Conservation (phyloP, 2,329 filamentous ascomycete genomes). For the Fusarium sp. region DNA sequence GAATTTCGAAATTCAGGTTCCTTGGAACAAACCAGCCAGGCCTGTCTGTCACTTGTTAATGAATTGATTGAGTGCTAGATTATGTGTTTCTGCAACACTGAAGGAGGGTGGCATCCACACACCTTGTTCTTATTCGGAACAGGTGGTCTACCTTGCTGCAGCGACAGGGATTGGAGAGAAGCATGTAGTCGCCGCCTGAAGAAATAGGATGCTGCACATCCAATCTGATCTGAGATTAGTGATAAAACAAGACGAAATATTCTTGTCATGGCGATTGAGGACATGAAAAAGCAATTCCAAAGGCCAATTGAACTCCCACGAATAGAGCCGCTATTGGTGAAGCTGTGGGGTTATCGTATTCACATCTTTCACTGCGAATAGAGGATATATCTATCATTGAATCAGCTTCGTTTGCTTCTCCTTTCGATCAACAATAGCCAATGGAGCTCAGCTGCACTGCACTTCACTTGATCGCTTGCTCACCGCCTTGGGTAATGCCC, state of each 20-base stretch:
- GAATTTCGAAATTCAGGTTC: slow-evolving; percentile 21
- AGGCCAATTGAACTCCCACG: not conserved
- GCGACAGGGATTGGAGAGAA: not conserved
- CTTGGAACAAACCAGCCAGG: slow-evolving; percentile 19
- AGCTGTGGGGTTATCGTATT: not conserved
- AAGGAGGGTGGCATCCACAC: slow-evolving; percentile 32
- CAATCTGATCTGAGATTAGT: slow-evolving; percentile 11
- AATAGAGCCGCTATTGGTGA: not conserved
- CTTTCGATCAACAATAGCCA: slow-evolving; percentile 19
- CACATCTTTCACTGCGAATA: not conserved
- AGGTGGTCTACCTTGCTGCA: slow-evolving; percentile 10
- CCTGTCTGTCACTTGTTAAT: not conserved
- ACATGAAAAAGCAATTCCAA: not conserved
- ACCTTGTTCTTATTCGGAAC: slow-evolving; percentile 32
- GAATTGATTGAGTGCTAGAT: not conserved
- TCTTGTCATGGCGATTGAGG: not conserved
- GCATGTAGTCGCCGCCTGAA: slow-evolving; percentile 1
- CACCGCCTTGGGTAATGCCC: slow-evolving; percentile 46
- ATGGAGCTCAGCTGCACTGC: slow-evolving; percentile 9
- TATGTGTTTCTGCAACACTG: slow-evolving; percentile 4
- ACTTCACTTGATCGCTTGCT: slow-evolving; percentile 12
- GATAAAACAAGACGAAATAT: not conserved
- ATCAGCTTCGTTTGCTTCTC: slow-evolving; percentile 4
- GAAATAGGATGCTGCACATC: slow-evolving; percentile 3
- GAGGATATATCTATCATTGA: slow-evolving; percentile 4